Evolutionary conservation across 2,329 filamentous ascomycete genomes (phyloP).

Genomic region (Diplodia mutila): DNA sequence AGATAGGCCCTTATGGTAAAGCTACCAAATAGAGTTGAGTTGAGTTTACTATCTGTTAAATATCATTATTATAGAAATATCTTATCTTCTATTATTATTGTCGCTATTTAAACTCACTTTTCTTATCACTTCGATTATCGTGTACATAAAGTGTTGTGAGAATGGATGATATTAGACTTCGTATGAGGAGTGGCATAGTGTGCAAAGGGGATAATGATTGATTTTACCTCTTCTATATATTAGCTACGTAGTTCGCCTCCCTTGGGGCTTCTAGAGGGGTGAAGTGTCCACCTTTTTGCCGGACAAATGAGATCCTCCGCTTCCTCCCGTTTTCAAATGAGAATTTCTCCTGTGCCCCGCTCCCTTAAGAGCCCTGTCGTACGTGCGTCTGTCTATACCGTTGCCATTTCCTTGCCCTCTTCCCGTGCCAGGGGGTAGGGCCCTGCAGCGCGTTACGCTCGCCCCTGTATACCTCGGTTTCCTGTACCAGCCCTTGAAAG

Average conservation of each 20-base stretch:
- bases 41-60: no score
- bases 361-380: neutral
- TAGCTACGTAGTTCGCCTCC: no score
- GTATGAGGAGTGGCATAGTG: neutral
- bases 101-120: no score
- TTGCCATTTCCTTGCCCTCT: neutral
- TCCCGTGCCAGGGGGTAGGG: neutral
- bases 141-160: no score
- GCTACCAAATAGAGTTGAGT: no score
- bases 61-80: no score
- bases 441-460: neutral
- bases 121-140: no score
- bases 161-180: no score
- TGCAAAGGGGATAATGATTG: no score
- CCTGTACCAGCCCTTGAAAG: neutral
- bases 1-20: no score
- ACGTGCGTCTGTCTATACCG: neutral
- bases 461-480: neutral
- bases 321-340: neutral
- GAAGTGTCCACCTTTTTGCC: neutral
- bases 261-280: neutral
- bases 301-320: neutral
- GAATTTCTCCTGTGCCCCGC: neutral
- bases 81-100: no score
- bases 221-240: no score